A percentile compares a stretch with the other conserved stretches of the same genome.
Evolutionary conservation across 306 rosid genomes (phyloP).

Genomic region (Medicago arabica): DNA sequence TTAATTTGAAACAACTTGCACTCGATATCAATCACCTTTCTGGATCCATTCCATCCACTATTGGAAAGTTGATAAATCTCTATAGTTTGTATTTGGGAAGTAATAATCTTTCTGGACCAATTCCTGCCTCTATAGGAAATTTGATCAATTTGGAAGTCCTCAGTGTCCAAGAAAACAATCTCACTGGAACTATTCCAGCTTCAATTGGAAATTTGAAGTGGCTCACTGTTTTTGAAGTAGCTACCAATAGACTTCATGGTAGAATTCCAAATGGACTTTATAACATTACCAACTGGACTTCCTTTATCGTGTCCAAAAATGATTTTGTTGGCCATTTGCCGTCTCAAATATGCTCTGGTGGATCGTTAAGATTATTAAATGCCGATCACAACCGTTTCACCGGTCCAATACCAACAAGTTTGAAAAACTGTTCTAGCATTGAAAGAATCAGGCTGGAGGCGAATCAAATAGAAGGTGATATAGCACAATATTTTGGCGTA

Average conservation of each 20-base stretch:
- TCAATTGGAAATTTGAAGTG: slow-evolving; percentile 39
- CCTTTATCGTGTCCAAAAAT: slow-evolving; percentile 27
- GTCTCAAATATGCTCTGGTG: slow-evolving; percentile 34
- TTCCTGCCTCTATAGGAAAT: slow-evolving; percentile 45
- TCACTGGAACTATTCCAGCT: slow-evolving; percentile 42
- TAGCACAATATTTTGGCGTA: too few relatives aligned
- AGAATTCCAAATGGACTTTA: slow-evolving; percentile 23
- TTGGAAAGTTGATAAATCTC: slow-evolving; percentile 45
- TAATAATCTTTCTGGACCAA: slow-evolving; percentile 38
- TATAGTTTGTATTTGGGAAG: not conserved
- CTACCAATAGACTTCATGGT: not conserved
- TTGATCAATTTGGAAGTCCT: slow-evolving; percentile 24
- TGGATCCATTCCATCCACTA: slow-evolving; percentile 39
- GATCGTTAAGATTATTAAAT: not conserved
- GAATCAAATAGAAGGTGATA: too few relatives aligned
- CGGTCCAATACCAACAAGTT: not conserved
- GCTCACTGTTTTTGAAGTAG: slow-evolving; percentile 13
- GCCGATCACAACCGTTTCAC: slow-evolving; percentile 28
- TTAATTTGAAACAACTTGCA: slow-evolving; percentile 8
- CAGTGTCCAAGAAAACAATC: slow-evolving; percentile 26
- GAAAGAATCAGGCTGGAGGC: too few relatives aligned
- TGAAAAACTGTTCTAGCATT: too few relatives aligned
- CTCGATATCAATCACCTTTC: slow-evolving; percentile 1
- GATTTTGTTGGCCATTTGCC: slow-evolving; percentile 41
- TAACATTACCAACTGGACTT: not conserved